Evolutionary conservation across 371 early-diverging fungal genomes (phyloP), one percentile per base, ranked within the genome.

Genomic region (Phascolomyces articulosus): DNA sequence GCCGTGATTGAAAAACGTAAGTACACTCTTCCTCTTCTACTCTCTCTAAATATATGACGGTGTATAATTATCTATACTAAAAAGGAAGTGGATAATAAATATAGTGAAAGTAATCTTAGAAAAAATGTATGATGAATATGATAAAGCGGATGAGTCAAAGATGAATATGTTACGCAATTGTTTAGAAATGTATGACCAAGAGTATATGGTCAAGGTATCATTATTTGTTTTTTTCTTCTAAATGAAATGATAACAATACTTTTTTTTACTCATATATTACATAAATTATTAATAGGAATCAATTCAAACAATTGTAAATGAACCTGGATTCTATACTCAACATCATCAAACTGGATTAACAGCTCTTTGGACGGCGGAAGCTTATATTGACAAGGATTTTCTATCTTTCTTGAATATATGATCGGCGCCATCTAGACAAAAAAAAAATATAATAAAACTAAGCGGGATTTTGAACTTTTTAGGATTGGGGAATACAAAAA

Each of bases 121-220:
- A 29, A 49, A 15, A 4, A 66, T 66, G 67, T 66, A 66, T 47
- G 62, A 59, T 7, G 66, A 59, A 26, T 65, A 60, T 41, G 66
- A 65, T 29, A 54, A 29, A 15, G 66, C 66, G 1, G 65, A 44
- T 8, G 65, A 29, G 29, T 40, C 55, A 0, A 44, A 28, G 11
- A 11, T n/a, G 10, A 29, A 41, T 0, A 54, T 20, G 55, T 29
- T 56, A 55, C 58, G 61, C 41, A 41, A 62, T 40, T 29, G 51
- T 29, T 20, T 62, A 20, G 66, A 63, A 16, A 65, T 57, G 65
- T 64, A 64, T 23, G 60, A 62, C 55, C 49, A 68, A 20, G 62
- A 62, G 49, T 60, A 51, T 28, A 66, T 66, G 67, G 56, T 66
- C 47, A 66, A 66, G 67, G 67, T 66, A 61, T n/a, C n/a, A n/a